These are phyloP conservation scores for Serendipita sp. DNA, from an alignment of 1,284 basidiomycete species.

Conservation along the genomic window DNA sequence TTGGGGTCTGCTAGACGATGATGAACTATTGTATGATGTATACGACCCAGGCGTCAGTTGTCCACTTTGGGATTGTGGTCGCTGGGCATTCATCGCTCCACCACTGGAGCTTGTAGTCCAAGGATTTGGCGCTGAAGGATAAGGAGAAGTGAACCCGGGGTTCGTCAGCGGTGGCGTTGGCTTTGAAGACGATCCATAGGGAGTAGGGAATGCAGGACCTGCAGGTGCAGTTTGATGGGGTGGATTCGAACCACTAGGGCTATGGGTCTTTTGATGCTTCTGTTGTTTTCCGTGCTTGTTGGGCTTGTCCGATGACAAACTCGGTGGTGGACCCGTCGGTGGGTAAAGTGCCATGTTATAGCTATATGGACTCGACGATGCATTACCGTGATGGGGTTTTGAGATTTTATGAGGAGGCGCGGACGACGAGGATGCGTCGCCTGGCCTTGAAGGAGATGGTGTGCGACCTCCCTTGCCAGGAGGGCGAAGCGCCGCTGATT, in stretches of 20 bases:
- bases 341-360: slow-evolving; percentile 3
- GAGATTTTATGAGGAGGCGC: neutral
- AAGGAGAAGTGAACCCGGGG: no score
- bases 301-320: neutral
- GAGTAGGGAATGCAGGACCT: no score
- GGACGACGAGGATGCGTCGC: neutral
- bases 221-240: neutral
- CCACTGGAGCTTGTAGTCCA: no score
- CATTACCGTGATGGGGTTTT: neutral
- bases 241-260: neutral
- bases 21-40: no score
- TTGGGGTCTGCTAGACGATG: no score
- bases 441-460: neutral
- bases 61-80: no score
- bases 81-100: no score
- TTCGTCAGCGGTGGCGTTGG: no score
- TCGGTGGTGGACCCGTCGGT: neutral
- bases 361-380: neutral
- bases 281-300: neutral
- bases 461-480: neutral
- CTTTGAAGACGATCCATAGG: no score
- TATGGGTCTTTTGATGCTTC: neutral
- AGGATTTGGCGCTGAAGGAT: no score
- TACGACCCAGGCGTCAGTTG: no score
- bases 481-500: neutral